A percentile compares a stretch with the other conserved stretches of the same genome.
These are phyloP conservation scores for Tricholoma hemisulphureum DNA, from an alignment of 768 basidiomycete genomes.

Conservation along the genomic window DNA sequence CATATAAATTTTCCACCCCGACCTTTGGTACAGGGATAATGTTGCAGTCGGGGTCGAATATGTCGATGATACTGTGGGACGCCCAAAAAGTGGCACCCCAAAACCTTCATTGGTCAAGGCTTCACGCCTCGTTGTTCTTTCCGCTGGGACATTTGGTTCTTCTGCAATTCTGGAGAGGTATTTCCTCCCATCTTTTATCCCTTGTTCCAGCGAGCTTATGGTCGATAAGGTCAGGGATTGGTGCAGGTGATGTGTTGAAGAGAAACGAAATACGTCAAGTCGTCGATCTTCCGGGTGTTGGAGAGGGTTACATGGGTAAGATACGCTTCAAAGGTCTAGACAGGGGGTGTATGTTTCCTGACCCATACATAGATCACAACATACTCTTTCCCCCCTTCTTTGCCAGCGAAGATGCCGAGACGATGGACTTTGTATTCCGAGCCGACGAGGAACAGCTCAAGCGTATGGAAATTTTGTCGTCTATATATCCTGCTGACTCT, in stretches of 20 bases:
- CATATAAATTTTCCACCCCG: no score
- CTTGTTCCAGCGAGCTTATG: constrained; percentile 2
- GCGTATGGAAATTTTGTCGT: constrained; percentile 30
- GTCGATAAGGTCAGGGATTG: constrained; percentile 74
- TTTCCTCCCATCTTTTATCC: not conserved
- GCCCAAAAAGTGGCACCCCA: constrained; percentile 14
- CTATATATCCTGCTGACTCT: not conserved
- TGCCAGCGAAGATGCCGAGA: constrained; percentile 46
- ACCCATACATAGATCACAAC: constrained; percentile 39
- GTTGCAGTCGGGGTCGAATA: constrained; percentile 55
- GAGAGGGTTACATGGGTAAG: constrained; percentile 61
- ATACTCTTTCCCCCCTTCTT: constrained; percentile 37
- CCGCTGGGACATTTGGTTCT: constrained; percentile 55
- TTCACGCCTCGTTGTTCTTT: constrained; percentile 47
- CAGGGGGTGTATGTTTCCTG: not conserved
- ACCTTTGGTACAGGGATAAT: constrained; percentile 26
- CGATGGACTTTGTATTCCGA: constrained; percentile 47
- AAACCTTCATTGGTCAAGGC: constrained; percentile 31
- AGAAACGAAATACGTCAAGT: constrained; percentile 46
- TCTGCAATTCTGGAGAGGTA: constrained; percentile 54
- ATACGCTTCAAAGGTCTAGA: no score
- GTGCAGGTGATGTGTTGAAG: constrained; percentile 46
- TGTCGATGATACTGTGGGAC: constrained; percentile 32
- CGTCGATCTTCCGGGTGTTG: constrained; percentile 73
- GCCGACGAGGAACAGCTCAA: constrained; percentile 37